Percentiles rank a stretch among this genome's conserved stretches.
These are phyloP conservation scores for Ceratocystis albifundus DNA, from an alignment of 2,329 filamentous ascomycete genomes.

Conservation along the genomic window DNA sequence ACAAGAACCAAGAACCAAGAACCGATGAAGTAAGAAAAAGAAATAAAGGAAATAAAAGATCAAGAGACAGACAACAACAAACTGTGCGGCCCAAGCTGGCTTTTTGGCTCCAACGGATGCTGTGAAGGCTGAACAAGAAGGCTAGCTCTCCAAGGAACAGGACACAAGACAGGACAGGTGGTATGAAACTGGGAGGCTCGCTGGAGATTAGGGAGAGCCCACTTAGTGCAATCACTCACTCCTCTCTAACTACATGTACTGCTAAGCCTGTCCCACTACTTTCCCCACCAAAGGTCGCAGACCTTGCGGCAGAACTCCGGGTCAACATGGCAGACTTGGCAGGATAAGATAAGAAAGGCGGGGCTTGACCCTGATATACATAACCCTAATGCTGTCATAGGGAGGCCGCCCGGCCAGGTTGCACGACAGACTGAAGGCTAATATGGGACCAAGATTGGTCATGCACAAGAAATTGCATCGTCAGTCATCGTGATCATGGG, in stretches of 20 bases:
- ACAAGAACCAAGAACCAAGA: neutral
- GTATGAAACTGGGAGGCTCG: constrained; percentile 11
- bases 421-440: neutral
- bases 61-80: neutral
- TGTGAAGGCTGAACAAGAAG: neutral
- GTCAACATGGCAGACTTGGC: neutral
- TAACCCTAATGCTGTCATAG: neutral
- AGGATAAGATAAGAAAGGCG: neutral
- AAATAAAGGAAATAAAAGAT: neutral
- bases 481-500: neutral
- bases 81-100: constrained; percentile 3
- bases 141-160: neutral
- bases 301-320: neutral
- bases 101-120: neutral
- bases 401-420: neutral
- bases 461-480: neutral
- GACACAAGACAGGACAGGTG: constrained; percentile 15
- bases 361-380: fast-evolving
- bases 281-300: constrained; percentile 7
- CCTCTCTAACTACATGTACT: neutral
- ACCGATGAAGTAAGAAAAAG: neutral
- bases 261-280: neutral
- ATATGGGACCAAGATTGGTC: neutral
- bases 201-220: neutral
- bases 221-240: neutral